These are phyloP conservation scores for Mycosarcoma maydis DNA, from an alignment of 1,284 basidiomycete species.

Conservation along the genomic window DNA sequence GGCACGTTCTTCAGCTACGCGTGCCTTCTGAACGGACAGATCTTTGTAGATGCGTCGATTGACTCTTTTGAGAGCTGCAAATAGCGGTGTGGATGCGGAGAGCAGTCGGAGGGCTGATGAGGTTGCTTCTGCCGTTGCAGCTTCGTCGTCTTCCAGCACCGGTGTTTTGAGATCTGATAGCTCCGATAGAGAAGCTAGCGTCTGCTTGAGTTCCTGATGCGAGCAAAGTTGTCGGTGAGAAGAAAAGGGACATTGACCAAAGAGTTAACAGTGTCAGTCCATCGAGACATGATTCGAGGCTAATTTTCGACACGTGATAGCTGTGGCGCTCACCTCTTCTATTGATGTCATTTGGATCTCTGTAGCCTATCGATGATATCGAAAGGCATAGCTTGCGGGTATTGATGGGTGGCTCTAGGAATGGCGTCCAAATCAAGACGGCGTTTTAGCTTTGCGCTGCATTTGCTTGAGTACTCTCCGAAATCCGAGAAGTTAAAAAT, in stretches of 20 bases:
- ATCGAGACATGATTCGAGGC: neutral
- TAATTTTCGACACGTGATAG: too few relatives aligned
- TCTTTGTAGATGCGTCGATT: constrained; percentile 32
- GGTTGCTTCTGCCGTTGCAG: neutral
- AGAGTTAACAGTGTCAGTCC: neutral
- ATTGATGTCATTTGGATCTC: too few relatives aligned
- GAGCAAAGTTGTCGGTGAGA: too few relatives aligned
- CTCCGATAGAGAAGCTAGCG: constrained; percentile 9
- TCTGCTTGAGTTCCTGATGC: constrained; percentile 26
- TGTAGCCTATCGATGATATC: too few relatives aligned
- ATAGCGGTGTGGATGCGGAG: constrained; percentile 19
- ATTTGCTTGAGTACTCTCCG: neutral
- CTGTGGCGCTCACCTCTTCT: too few relatives aligned
- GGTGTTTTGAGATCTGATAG: constrained; percentile 21
- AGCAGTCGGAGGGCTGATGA: constrained; percentile 15
- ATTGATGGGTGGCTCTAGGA: too few relatives aligned
- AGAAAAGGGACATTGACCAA: neutral
- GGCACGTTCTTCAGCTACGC: constrained; percentile 25
- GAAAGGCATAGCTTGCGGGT: too few relatives aligned
- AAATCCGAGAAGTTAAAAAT: neutral
- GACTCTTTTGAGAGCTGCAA: constrained; percentile 25
- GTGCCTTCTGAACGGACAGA: constrained; percentile 20
- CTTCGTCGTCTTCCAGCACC: neutral
- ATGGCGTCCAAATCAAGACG: too few relatives aligned
- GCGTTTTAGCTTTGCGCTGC: too few relatives aligned